These are phyloP conservation scores for Clavispora vitiphila DNA, from an alignment of 805 yeast species.

Conservation along the genomic window DNA sequence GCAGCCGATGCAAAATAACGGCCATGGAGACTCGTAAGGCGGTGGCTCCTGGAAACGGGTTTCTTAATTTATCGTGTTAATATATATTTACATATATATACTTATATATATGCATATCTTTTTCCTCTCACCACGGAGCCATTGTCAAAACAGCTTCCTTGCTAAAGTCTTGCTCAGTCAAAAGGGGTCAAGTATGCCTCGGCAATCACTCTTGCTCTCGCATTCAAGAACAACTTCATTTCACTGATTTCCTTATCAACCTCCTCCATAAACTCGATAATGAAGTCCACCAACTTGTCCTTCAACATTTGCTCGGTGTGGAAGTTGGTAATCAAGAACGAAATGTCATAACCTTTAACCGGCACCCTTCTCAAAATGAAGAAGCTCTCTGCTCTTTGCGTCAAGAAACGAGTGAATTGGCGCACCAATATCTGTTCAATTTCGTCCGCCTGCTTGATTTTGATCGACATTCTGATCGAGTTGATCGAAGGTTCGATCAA, in stretches of 20 bases:
- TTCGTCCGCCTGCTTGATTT: slow-evolving; percentile 96
- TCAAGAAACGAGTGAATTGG: slow-evolving; percentile 88
- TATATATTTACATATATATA: neutral
- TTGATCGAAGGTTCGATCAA: slow-evolving; percentile 92
- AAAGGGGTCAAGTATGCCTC: slow-evolving; percentile 91
- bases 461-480: slow-evolving; percentile 84
- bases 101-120: too few species aligned
- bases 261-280: slow-evolving; percentile 98
- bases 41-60: neutral
- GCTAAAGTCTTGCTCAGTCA: slow-evolving; percentile 39
- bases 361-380: slow-evolving; percentile 89
- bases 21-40: neutral
- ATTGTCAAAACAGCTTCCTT: neutral
- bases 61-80: slow-evolving; percentile 1
- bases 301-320: slow-evolving; percentile 96
- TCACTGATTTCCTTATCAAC: slow-evolving; percentile 98
- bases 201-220: slow-evolving; percentile 96
- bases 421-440: slow-evolving; percentile 92
- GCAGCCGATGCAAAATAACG: neutral
- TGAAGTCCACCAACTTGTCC: slow-evolving; percentile 91
- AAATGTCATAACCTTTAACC: slow-evolving; percentile 84
- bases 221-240: slow-evolving; percentile 93
- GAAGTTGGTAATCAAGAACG: slow-evolving; percentile 86
- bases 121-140: neutral
- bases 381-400: slow-evolving; percentile 94